phyloP scores from a whole-genome alignment of 768 basidiomycete genomes.

The Pleurotus salmoneostramineus region DNA sequence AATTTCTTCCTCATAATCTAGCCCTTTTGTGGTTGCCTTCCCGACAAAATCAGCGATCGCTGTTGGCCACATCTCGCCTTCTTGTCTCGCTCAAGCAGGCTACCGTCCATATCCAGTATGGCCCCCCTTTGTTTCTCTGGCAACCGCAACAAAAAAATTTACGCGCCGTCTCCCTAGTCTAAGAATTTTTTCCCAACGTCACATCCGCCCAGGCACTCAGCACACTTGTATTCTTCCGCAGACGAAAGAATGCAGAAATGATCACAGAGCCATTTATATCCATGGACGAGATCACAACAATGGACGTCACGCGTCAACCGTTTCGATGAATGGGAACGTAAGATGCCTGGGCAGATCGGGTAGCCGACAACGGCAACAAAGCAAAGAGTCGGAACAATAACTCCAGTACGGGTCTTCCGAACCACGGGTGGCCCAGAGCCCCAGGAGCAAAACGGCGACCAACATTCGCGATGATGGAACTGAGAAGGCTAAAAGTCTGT shows the following conservation, averaged over 20 bases:
- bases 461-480: not conserved
- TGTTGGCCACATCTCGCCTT: not conserved
- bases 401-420: not conserved
- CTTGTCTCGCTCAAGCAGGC: too few species aligned
- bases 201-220: not conserved
- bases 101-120: too few species aligned
- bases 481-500: not conserved
- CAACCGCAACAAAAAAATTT: slow-evolving; percentile 5
- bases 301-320: too few species aligned
- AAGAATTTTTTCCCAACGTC: slow-evolving; percentile 2
- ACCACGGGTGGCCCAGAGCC: not conserved
- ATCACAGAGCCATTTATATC: not conserved
- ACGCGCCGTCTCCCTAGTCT: not conserved
- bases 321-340: too few species aligned
- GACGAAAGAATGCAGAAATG: not conserved
- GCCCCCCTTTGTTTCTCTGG: not conserved
- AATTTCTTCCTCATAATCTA: not conserved
- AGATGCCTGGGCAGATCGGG: too few species aligned
- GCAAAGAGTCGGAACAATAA: too few species aligned
- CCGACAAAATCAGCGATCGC: not conserved
- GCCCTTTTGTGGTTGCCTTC: not conserved
- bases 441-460: not conserved
- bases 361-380: too few species aligned
- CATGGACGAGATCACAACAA: not conserved
- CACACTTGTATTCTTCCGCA: not conserved